Percentiles rank a stretch among this genome's conserved stretches.
Conservation (phyloP, 2,329 filamentous ascomycete species). For the Bipolaris bicolor region DNA sequence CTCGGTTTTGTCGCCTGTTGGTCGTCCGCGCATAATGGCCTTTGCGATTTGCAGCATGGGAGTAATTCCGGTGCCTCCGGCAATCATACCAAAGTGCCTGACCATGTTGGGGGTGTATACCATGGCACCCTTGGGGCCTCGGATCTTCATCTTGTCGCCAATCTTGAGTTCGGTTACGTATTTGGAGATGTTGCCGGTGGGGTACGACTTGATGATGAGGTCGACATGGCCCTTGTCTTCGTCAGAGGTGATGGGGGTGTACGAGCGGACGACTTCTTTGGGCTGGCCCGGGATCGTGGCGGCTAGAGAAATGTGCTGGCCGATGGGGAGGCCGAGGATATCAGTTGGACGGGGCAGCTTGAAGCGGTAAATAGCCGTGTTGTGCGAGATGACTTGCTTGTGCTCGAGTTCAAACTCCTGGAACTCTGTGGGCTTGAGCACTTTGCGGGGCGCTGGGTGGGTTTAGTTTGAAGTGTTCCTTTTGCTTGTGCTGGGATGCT, state of each 20-base stretch:
- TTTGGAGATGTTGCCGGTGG: constrained; percentile 95
- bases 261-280: constrained; percentile 51
- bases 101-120: constrained; percentile 98
- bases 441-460: constrained; percentile 56
- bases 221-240: constrained; percentile 81
- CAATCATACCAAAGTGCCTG: constrained; percentile 95
- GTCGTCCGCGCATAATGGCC: constrained; percentile 79
- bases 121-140: constrained; percentile 96
- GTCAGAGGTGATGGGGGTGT: constrained; percentile 52
- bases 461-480: not conserved
- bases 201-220: constrained; percentile 97
- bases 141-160: constrained; percentile 82
- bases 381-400: constrained; percentile 96
- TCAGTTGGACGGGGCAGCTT: constrained; percentile 75
- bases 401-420: constrained; percentile 92
- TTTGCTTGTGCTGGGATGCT: not conserved
- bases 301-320: constrained; percentile 97
- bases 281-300: constrained; percentile 54
- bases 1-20: constrained; percentile 79
- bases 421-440: constrained; percentile 85
- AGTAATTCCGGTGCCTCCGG: constrained; percentile 95
- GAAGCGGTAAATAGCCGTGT: constrained; percentile 98
- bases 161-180: constrained; percentile 83
- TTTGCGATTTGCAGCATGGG: constrained; percentile 97
- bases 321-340: constrained; percentile 95